A percentile compares a stretch with the other conserved stretches of the same genome.
Evolutionary conservation across 306 rosid species (phyloP).

Genomic region (Medicago arabica): DNA sequence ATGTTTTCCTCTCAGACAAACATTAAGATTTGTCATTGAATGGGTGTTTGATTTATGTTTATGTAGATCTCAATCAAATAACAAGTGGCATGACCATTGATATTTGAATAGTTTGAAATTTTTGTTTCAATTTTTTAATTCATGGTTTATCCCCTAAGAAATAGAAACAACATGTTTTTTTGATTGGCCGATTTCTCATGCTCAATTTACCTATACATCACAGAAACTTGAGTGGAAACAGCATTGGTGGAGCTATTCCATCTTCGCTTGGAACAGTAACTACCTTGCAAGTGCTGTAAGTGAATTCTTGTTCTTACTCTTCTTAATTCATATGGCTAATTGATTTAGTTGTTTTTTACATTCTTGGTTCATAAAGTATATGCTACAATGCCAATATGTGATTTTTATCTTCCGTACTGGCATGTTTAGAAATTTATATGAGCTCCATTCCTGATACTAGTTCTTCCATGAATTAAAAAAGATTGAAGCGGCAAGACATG

Average conservation of each 20-base stretch:
- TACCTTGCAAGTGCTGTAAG: conserved; percentile 85
- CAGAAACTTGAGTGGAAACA: conserved; percentile 96
- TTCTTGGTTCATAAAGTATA: conserved; percentile 20
- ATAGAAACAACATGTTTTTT: not conserved
- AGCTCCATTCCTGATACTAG: conserved; percentile 4
- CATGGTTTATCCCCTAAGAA: conserved; percentile 5
- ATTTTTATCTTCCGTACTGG: conserved; percentile 16
- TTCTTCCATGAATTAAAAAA: conserved; percentile 32
- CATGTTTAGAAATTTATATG: conserved; percentile 15
- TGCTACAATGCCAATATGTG: conserved; percentile 10
- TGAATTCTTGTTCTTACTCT: conserved; percentile 34
- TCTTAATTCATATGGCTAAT: conserved; percentile 23
- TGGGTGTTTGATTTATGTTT: conserved; percentile 14
- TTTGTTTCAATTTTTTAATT: not conserved
- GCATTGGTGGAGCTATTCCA: conserved; percentile 80
- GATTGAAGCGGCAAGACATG: conserved; percentile 14
- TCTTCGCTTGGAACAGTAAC: conserved; percentile 71
- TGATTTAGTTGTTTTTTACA: conserved; percentile 1
- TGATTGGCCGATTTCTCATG: conserved; percentile 46
- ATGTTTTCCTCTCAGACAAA: conserved; percentile 24
- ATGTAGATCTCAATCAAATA: conserved; percentile 29
- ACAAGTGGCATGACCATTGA: conserved; percentile 9
- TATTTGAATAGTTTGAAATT: conserved; percentile 15
- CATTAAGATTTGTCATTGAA: conserved; percentile 21
- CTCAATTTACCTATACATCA: conserved; percentile 21